Evolutionary conservation across 495 filamentous ascomycete species (phyloP), one percentile per base, ranked within the genome.

Genomic region (Penicillium bialowiezense): DNA sequence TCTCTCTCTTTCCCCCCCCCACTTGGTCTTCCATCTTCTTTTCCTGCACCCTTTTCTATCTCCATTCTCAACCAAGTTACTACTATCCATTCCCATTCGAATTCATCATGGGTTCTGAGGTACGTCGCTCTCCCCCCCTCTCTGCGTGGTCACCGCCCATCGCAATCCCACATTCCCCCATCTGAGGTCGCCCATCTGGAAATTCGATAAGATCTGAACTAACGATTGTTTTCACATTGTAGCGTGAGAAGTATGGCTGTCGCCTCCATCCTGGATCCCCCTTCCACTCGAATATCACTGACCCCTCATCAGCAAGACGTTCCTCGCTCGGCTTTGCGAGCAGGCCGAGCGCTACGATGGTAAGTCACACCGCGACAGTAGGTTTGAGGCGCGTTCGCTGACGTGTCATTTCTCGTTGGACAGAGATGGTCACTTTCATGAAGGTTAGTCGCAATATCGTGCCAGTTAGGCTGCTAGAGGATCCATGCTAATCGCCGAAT

Each of bases 271-370:
- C 23, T 3, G 6, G n/a, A n/a, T n/a, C 40, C 21, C 52, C 46
- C 50, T 56, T 50, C 41, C 41, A 24, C 42, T 39, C 53, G 50
- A 7, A 49, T 52, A 58, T 41, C 40, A 68, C 65, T 69, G 59
- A 70, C 58, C 65, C 52, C 66, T 56, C 54, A 70, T 65, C 73
- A 98, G 95, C 88, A 97, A 99, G 87, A 99, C 93, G 63, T 99
- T 99, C 82, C 90, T 99, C 70, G 93, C 93, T 68, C 85, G 93
- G 79, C 90, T 99, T 69, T 97, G 93, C 82, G 93, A 99, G 89
- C 93, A 99, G 86, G 93, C 93, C 67, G 93, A 99, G 84, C 93
- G 93, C 71, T 99, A 99, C 72, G 93, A 99, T 90, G 93, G 86
- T 90, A 76, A 74, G 86, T 32, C 20, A n/a, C 20, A 26, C 39